Evolutionary conservation across 768 basidiomycete species (phyloP), one percentile per base, ranked within the genome.

Genomic region (Collybia mongolica): DNA sequence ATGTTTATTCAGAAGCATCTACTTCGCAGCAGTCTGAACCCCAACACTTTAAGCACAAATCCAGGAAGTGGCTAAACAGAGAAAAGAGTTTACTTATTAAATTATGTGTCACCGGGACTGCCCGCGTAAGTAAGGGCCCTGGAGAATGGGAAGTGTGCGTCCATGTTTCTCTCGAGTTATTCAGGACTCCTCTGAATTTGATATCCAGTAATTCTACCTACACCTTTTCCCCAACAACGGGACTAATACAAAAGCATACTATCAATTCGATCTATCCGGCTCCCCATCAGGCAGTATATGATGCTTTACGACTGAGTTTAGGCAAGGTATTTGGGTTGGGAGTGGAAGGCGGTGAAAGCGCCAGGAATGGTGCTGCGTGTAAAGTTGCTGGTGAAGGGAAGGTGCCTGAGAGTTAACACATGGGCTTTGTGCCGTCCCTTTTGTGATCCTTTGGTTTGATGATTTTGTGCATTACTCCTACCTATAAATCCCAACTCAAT

Each of bases 181-280:
- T 52, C 51, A 23, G 18, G 22, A 43, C 32, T 48, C 23, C 44
- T 24, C 23, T n/a, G n/a, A n/a, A 2, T 11, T 20, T 19, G 37
- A 12, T 38, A 17, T 28, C 11, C 41, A 89, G 88, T 36, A 75
- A 81, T 59, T 88, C 82, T 44, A 88, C 84, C 22, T 92, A 93
- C 65, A 70, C 72, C 0, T 90, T 91, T 64, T 89, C 88, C 2
- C 85, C 87, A 0, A 46, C 67, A 19, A 79, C 79, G 0, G 90
- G 86, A 5, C 74, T 83, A 37, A 82, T 93, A 48, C 66, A 81
- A 42, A 57, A 72, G 42, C 90, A 93, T 60, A 71, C 71, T 41
- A 72, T 93, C 43, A 80, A 91, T 60, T 84, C 84, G n/a, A 90
- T 92, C 41, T 78, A 83, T 39, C 90, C 90, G 0, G 83, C 84